phyloP scores from a whole-genome alignment of 176 grass and related monocot species.

The Phoenix roebelenii region DNA sequence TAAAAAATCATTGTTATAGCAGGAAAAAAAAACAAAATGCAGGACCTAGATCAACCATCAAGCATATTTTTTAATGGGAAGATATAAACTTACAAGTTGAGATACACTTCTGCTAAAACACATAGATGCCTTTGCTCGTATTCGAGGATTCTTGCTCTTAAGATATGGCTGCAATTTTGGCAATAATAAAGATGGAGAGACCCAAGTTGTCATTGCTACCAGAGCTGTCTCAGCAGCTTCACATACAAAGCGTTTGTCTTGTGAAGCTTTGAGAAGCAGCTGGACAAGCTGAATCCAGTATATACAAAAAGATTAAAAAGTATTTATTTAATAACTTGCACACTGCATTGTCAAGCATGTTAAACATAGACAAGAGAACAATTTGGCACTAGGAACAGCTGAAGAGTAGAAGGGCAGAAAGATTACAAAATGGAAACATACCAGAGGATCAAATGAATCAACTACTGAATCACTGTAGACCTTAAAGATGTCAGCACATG shows the following conservation, averaged over 20 bases:
- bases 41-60: no score
- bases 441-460: constrained; percentile 74
- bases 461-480: constrained; percentile 60
- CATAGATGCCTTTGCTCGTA: constrained; percentile 89
- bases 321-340: no score
- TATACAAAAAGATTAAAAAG: no score
- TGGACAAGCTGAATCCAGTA: constrained; percentile 59
- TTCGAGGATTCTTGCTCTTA: constrained; percentile 77
- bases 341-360: no score
- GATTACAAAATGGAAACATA: constrained; percentile 15
- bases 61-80: no score
- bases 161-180: constrained; percentile 78
- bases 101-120: constrained; percentile 85
- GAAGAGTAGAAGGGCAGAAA: no score
- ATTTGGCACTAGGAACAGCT: no score
- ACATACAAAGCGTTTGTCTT: constrained; percentile 99
- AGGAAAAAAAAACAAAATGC: no score
- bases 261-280: constrained; percentile 85
- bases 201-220: constrained; percentile 66
- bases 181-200: constrained; percentile 57
- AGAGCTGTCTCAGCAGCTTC: constrained; percentile 84
- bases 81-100: constrained; percentile 59
- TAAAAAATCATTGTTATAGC: no score
- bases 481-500: constrained; percentile 87
- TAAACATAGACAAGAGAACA: no score